Percentiles rank a stretch among this genome's conserved stretches.
Conservation (phyloP, 2,329 filamentous ascomycete genomes). For the Fusarium subglutinans region DNA sequence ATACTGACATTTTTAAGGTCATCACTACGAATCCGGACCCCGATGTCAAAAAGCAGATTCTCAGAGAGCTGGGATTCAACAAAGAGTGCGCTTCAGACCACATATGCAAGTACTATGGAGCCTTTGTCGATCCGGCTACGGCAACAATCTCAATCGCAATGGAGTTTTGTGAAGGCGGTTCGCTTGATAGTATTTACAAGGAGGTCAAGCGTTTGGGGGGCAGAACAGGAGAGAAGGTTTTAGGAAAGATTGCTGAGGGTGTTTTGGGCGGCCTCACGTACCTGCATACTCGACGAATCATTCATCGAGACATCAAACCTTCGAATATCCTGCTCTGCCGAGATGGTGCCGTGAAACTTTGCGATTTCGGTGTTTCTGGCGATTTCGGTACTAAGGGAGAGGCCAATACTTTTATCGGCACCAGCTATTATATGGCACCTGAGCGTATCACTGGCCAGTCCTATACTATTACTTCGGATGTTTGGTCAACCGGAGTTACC, state of each 20-base stretch:
- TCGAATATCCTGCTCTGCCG: conserved; percentile 95
- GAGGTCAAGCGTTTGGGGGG: conserved; percentile 96
- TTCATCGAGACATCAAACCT: conserved; percentile 98
- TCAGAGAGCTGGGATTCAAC: conserved; percentile 96
- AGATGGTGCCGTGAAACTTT: conserved; percentile 93
- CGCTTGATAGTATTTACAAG: conserved; percentile 94
- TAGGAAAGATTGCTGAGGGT: conserved; percentile 96
- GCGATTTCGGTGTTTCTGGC: conserved; percentile 96
- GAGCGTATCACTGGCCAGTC: conserved; percentile 97
- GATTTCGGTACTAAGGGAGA: conserved; percentile 99
- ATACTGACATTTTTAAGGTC: conserved; percentile 66
- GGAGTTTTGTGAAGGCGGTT: conserved; percentile 98
- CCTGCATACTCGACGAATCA: conserved; percentile 94
- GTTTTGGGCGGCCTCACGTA: conserved; percentile 95
- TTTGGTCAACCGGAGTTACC: conserved; percentile 97
- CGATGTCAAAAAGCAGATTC: conserved; percentile 97
- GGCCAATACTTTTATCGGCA: conserved; percentile 98
- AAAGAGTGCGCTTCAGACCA: conserved; percentile 95
- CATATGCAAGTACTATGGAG: conserved; percentile 97
- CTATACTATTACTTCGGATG: conserved; percentile 98
- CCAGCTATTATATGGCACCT: conserved; percentile 99
- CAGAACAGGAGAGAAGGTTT: conserved; percentile 93
- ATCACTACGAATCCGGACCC: conserved; percentile 98
- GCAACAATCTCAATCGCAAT: conserved; percentile 98
- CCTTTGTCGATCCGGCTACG: conserved; percentile 94